These are phyloP conservation scores for Xylaria sp. DNA, from an alignment of 2,329 filamentous ascomycete species.

Conservation along the genomic window DNA sequence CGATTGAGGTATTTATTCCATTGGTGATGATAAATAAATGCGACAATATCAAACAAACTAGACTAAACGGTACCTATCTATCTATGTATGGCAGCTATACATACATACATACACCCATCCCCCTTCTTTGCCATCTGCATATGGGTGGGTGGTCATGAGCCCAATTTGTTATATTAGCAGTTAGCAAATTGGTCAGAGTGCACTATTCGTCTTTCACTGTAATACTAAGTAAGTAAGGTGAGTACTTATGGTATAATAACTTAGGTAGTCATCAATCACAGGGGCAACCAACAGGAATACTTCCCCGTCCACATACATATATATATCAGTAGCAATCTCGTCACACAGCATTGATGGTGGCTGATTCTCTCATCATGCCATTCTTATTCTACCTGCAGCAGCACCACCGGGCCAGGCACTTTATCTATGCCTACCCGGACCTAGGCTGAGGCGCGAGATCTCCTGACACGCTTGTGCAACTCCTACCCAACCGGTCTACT, in stretches of 20 bases:
- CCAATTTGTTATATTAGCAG: no score
- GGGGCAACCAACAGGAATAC: constrained; percentile 2
- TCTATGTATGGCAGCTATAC: no score
- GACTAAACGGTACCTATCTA: no score
- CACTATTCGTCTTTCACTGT: no score
- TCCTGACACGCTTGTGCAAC: constrained; percentile 1
- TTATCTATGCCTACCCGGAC: background rate
- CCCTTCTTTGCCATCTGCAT: background rate
- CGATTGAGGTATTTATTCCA: no score
- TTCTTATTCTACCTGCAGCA: constrained; percentile 2
- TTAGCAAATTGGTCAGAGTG: background rate
- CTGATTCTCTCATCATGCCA: constrained; percentile 13
- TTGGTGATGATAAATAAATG: background rate
- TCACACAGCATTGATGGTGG: constrained; percentile 4
- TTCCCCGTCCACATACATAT: constrained; percentile 7
- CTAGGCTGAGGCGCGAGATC: background rate
- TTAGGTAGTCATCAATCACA: background rate
- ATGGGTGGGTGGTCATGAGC: no score
- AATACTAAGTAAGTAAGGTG: background rate
- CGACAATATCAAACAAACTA: background rate
- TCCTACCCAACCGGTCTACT: constrained; percentile 3
- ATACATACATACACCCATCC: background rate
- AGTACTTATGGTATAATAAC: background rate
- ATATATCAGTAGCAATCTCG: background rate
- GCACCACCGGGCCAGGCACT: background rate